Conservation (phyloP, 179 eudicot genomes). For the Beta macrorhiza region DNA sequence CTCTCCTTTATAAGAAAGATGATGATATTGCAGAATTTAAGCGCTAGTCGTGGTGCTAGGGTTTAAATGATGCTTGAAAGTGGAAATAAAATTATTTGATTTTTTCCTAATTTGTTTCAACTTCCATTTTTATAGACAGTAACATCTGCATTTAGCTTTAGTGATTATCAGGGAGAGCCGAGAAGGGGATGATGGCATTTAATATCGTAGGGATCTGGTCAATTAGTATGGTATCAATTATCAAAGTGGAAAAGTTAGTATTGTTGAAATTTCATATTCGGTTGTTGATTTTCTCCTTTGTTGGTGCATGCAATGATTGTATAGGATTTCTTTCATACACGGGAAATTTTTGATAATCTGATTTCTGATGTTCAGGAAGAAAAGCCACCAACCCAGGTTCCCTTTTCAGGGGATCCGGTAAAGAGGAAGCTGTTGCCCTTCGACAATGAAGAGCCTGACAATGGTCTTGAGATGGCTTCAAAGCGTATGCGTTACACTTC, state of each 20-base stretch:
- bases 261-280: not conserved
- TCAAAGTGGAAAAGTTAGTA: not conserved
- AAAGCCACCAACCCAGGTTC: slow-evolving; percentile 41
- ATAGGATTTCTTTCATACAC: not conserved
- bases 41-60: not conserved
- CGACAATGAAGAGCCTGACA: slow-evolving; percentile 50
- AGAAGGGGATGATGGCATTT: not conserved
- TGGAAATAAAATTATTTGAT: too few species aligned
- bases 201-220: not conserved
- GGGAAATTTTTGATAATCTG: not conserved
- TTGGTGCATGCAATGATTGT: not conserved
- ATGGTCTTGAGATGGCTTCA: slow-evolving; percentile 44
- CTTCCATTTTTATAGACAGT: not conserved
- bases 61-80: not conserved
- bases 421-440: slow-evolving; percentile 53
- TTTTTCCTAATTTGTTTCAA: not conserved
- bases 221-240: not conserved
- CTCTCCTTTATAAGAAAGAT: not conserved
- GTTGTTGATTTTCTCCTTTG: not conserved
- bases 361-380: slow-evolving; percentile 57
- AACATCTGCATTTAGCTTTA: not conserved
- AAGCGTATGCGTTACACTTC: slow-evolving; percentile 62
- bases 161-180: not conserved
- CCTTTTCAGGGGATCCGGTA: slow-evolving; percentile 42
- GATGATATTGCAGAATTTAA: not conserved